Evolutionary conservation across 1,284 basidiomycete genomes (phyloP).

Genomic region (Porphyrellus sp.): DNA sequence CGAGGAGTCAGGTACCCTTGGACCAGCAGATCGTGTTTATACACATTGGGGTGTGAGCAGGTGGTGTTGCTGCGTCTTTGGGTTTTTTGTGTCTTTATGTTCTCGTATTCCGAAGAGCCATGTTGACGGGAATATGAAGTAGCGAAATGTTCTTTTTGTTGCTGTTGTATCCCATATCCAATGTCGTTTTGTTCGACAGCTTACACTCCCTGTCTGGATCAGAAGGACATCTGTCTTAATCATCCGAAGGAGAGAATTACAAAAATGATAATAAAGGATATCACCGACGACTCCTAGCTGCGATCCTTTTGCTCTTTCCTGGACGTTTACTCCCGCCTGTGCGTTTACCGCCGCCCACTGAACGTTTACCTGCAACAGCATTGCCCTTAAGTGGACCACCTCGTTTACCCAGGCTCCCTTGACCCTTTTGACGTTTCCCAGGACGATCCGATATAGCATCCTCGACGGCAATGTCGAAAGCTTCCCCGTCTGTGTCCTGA

Average conservation of each 20-base stretch:
- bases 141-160: too few species aligned
- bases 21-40: constrained; percentile 24
- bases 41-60: constrained; percentile 18
- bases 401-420: constrained; percentile 22
- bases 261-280: constrained; percentile 5
- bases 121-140: too few species aligned
- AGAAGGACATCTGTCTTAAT: not conserved
- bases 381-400: constrained; percentile 13
- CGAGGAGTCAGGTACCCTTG: constrained; percentile 11
- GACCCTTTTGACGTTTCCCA: constrained; percentile 51
- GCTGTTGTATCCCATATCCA: too few species aligned
- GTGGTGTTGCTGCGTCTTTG: not conserved
- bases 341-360: constrained; percentile 28
- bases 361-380: constrained; percentile 26
- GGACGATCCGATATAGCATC: constrained; percentile 79
- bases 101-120: too few species aligned
- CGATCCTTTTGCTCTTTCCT: constrained; percentile 60
- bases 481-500: constrained; percentile 66
- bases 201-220: not conserved
- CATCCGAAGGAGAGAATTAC: constrained; percentile 13
- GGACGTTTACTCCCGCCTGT: constrained; percentile 45
- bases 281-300: constrained; percentile 41
- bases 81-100: not conserved
- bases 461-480: constrained; percentile 83
- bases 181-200: not conserved